These are phyloP conservation scores for Entonaema liquescens DNA, from an alignment of 495 filamentous ascomycete species.

Conservation along the genomic window DNA sequence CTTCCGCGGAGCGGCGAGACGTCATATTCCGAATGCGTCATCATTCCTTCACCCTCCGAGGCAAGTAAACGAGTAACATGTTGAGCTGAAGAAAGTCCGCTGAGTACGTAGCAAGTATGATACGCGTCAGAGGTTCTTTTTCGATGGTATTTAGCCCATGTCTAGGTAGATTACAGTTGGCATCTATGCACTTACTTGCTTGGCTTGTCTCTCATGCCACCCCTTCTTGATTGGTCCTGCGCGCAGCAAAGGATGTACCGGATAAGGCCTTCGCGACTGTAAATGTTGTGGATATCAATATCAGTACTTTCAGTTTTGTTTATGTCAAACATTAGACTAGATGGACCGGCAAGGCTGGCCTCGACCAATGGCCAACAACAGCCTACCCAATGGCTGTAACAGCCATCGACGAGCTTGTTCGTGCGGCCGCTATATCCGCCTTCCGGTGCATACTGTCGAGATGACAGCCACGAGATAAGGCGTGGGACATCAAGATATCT, in stretches of 20 bases:
- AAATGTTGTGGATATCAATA: slow-evolving; percentile 59
- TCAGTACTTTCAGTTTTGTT: slow-evolving; percentile 45
- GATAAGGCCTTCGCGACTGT: slow-evolving; percentile 82
- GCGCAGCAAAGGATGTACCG: slow-evolving; percentile 91
- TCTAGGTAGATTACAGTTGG: slow-evolving; percentile 17
- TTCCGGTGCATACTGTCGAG: slow-evolving; percentile 89
- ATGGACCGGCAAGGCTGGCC: slow-evolving; percentile 69
- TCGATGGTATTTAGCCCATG: slow-evolving; percentile 29
- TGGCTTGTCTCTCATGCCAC: slow-evolving; percentile 94
- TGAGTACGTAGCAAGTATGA: slow-evolving; percentile 89
- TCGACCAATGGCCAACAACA: slow-evolving; percentile 91
- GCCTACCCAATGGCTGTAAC: slow-evolving; percentile 97
- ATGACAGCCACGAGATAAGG: slow-evolving; percentile 85
- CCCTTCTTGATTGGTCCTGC: slow-evolving; percentile 71
- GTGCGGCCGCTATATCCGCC: slow-evolving; percentile 91
- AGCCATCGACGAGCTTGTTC: slow-evolving; percentile 98
- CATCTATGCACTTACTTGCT: slow-evolving; percentile 70
- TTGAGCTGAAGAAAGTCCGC: slow-evolving; percentile 84
- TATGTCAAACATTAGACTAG: slow-evolving; percentile 42
- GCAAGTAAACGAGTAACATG: slow-evolving; percentile 72
- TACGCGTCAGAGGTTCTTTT: slow-evolving; percentile 82
- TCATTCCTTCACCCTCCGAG: slow-evolving; percentile 51
- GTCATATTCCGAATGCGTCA: slow-evolving; percentile 72
- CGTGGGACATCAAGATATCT: slow-evolving; percentile 81
- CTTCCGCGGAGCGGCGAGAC: slow-evolving; percentile 59